Evolutionary conservation across 768 basidiomycete species (phyloP), one percentile per base, ranked within the genome.

Genomic region (Calvatia gigantea): DNA sequence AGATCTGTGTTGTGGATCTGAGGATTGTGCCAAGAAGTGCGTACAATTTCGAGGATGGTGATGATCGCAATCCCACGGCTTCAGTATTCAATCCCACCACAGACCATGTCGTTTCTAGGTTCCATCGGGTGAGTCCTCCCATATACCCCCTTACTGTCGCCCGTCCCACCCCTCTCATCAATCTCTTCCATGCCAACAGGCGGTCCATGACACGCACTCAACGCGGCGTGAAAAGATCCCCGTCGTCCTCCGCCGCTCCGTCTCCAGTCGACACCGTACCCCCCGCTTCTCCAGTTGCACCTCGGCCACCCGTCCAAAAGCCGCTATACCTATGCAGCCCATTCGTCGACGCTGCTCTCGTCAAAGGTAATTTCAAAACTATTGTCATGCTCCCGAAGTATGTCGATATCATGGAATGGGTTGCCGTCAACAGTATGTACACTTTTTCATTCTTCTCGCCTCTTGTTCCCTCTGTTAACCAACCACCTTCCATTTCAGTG

Each of bases 321-420:
- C 85, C 91, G 3, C 74, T 98, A 25, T 97, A 95, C 70, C 78
- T 98, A 7, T 94, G 89, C 71, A 91, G 91, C 62, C 96, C 96
- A 2, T 99, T 99, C 67, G 94, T 96, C 50, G 95, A 97, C 66
- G 93, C 95, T 1, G 93, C 96, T 0, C 80, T 99, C 28, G 95
- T 99, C 60, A 98, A 97, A 69, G 97, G 81, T 23, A 96, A 94
- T 69, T 98, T 98, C 78, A 98, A 98, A 74, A 98, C 95, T 1
- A 98, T 99, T 62, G 94, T 98, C 44, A 79, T 82, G 76, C 81
- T 95, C 29, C 97, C 97, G 15, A 97, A 96, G 67, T 98, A 96
- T 66, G 91, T 94, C n/a, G 93, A 97, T 71, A 89, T 94, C 51
- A 96, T 94, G 84, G 94, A 98, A 70, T 98, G 94, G 94, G 94